Evolutionary conservation across 257 asterid genomes (phyloP).

Genomic region (Capsicum baccatum): DNA sequence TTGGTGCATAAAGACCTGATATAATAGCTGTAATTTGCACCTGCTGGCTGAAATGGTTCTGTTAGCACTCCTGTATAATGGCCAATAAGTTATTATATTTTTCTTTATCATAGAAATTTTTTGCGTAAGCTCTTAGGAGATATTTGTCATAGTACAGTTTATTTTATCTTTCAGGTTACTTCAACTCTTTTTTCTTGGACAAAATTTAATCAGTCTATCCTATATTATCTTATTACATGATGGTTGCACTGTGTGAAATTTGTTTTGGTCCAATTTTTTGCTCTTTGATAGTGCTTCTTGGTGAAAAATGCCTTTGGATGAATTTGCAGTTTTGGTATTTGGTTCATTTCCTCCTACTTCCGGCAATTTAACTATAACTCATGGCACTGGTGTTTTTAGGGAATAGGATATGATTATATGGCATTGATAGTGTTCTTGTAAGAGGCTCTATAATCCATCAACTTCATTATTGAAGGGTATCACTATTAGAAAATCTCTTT

Average conservation of each 20-base stretch:
- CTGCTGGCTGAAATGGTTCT: conserved; percentile 24
- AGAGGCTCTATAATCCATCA: too few species aligned
- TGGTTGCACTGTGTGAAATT: conserved; percentile 6
- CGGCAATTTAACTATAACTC: neutral
- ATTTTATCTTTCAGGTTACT: neutral
- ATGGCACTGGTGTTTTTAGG: too few species aligned
- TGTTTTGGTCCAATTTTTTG: neutral
- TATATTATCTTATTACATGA: neutral
- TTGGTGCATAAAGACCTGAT: conserved; percentile 35
- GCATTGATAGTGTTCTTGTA: too few species aligned
- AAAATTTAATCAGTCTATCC: neutral
- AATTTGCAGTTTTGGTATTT: neutral
- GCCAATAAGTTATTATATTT: neutral
- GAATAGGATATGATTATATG: too few species aligned
- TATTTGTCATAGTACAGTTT: neutral
- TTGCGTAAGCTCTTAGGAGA: neutral
- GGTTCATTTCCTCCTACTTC: neutral
- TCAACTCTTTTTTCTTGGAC: neutral
- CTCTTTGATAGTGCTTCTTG: conserved; percentile 13
- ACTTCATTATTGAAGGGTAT: too few species aligned
- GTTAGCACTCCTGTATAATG: conserved; percentile 16
- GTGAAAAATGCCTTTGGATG: neutral
- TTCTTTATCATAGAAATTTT: neutral
- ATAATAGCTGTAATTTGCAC: conserved; percentile 21
- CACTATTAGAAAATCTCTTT: too few species aligned